These are phyloP conservation scores for Allantophomopsis lycopodina DNA, from an alignment of 2,329 filamentous ascomycete genomes.

Conservation along the genomic window DNA sequence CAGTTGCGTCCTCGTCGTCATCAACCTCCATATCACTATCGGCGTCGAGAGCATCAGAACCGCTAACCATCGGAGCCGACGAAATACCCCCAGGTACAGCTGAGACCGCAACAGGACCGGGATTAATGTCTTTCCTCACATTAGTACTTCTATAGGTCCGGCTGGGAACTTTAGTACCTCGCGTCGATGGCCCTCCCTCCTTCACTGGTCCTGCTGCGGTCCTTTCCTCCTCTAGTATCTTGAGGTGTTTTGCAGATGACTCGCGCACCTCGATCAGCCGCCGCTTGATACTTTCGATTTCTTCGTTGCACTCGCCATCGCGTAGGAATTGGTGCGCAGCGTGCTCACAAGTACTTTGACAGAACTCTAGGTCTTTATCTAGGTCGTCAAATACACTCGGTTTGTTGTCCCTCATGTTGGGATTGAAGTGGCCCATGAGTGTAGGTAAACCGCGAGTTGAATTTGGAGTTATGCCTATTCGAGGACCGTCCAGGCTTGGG, in stretches of 20 bases:
- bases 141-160: too few species aligned
- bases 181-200: too few species aligned
- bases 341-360: constrained; percentile 71
- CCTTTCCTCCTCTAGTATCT: neutral
- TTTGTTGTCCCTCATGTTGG: constrained; percentile 7
- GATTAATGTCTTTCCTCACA: neutral
- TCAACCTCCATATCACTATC: neutral
- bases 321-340: constrained; percentile 84
- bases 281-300: constrained; percentile 56
- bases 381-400: constrained; percentile 46
- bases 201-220: neutral
- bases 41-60: neutral
- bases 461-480: neutral
- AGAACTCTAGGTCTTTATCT: constrained; percentile 66
- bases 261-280: constrained; percentile 18
- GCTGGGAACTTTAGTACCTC: too few species aligned
- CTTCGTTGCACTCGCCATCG: constrained; percentile 69
- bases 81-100: too few species aligned
- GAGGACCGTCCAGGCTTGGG: constrained; percentile 12
- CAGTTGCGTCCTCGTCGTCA: neutral
- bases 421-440: constrained; percentile 6
- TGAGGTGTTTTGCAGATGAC: constrained; percentile 10
- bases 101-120: neutral
- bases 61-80: too few species aligned
- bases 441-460: constrained; percentile 3